Evolutionary conservation across 164 flowering plant genomes (phyloP), one percentile per base, ranked within the genome.

Genomic region (Vitis rotundifolia): DNA sequence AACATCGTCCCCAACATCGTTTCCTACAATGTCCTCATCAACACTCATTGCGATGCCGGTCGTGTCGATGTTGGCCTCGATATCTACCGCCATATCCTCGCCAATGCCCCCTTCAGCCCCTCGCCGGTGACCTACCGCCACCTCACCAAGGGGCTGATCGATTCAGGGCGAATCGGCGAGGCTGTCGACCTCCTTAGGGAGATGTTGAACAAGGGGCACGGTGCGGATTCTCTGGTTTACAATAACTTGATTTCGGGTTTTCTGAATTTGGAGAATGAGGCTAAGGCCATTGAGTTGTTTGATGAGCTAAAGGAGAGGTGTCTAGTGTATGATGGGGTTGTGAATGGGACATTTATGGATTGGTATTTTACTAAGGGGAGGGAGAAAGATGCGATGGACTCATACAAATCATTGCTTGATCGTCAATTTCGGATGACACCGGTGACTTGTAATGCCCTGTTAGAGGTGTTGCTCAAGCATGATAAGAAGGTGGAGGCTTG

Each of bases 161-260:
- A 88, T 19, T 76, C 85, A 0, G 87, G 79, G 9, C 79, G 94
- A 47, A 82, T 91, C 11, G 74, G 66, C 18, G 94, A 91, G 9
- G 94, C 88, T 0, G 67, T 89, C 16, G 85, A 84, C 51, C 75
- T 89, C 58, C 79, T 91, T 49, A 75, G 93, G 10, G 92, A 93
- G 73, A 93, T 93, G 98, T 68, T 93, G 61, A 77, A 73, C 58
- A 88, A 82, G 47, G 94, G 93, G 15, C 89, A 85, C 1, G 94
- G 92, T 6, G 97, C 98, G 2, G 97, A 93, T 69, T 91, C 98
- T 0, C 60, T 88, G 9, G 97, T 91, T 56, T 93, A 76, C 65
- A 86, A 89, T 69, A 91, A 81, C 74, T 64, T 92, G 71, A 89
- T 92, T 51, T 15, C 59, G 5, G 94, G 95, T 19, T 92, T 77